These are phyloP conservation scores for Fusarium beomiforme DNA, from an alignment of 2,329 filamentous ascomycete species.

Conservation along the genomic window DNA sequence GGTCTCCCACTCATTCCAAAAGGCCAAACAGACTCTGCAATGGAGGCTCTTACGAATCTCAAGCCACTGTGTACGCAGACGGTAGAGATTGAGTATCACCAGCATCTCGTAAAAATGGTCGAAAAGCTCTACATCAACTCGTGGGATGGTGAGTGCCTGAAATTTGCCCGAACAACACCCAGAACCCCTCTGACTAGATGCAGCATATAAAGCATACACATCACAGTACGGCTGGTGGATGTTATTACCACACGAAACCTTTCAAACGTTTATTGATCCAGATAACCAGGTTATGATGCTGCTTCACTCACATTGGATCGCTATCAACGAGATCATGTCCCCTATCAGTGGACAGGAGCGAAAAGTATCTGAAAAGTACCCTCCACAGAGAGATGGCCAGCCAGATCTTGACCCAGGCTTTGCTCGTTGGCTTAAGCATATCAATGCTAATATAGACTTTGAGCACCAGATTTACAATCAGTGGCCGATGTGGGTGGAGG, in stretches of 20 bases:
- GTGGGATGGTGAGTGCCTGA: constrained; percentile 57
- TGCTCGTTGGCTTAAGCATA: constrained; percentile 60
- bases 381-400: constrained; percentile 34
- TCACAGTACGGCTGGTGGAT: constrained; percentile 68
- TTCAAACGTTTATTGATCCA: constrained; percentile 61
- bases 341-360: constrained; percentile 57
- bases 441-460: constrained; percentile 59
- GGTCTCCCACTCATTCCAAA: constrained; percentile 56
- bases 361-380: constrained; percentile 45
- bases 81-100: constrained; percentile 59
- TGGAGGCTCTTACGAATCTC: constrained; percentile 54
- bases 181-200: constrained; percentile 2
- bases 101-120: constrained; percentile 57
- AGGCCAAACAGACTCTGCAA: constrained; percentile 59
- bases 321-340: constrained; percentile 64
- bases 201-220: constrained; percentile 61
- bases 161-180: neutral
- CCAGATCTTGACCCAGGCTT: constrained; percentile 55
- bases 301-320: constrained; percentile 64
- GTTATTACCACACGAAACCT: constrained; percentile 62
- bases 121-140: constrained; percentile 63
- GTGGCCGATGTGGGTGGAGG: constrained; percentile 66
- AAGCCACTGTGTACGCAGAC: constrained; percentile 54
- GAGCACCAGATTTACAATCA: constrained; percentile 59
- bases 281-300: constrained; percentile 58